Conservation (phyloP, 23 red algal species). For the Porphyridium purpureum region DNA sequence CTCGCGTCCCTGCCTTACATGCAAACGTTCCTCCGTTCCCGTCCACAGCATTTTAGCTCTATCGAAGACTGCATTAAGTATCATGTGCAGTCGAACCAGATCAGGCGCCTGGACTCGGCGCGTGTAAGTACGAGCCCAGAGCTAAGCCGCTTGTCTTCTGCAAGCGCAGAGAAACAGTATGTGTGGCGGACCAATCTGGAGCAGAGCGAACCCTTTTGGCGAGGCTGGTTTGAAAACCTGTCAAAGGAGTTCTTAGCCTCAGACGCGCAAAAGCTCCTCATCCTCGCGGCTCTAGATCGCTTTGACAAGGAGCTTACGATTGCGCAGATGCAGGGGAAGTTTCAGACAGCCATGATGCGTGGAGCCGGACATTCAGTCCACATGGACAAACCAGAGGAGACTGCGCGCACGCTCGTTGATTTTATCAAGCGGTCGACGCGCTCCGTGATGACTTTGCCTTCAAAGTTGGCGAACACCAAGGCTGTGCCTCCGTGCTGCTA, state of each 20-base stretch:
- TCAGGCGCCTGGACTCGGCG: slow-evolving; percentile 30
- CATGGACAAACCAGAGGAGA: slow-evolving; percentile 57
- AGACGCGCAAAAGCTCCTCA: slow-evolving; percentile 58
- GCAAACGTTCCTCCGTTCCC: slow-evolving; percentile 2
- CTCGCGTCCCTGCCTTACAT: slow-evolving; percentile 73
- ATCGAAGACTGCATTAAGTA: slow-evolving; percentile 32
- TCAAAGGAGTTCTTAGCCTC: slow-evolving; percentile 44
- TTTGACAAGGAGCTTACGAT: slow-evolving; percentile 84
- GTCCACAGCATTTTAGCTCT: slow-evolving; percentile 17
- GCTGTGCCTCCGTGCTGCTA: no score
- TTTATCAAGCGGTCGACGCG: no score
- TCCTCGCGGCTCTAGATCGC: slow-evolving; percentile 70
- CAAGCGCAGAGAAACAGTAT: no score
- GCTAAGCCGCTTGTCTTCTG: no score
- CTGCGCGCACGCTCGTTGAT: no score
- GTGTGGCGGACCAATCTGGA: slow-evolving; percentile 44
- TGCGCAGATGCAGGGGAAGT: slow-evolving; percentile 92
- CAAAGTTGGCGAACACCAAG: no score
- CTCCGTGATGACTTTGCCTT: no score
- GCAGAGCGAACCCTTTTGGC: slow-evolving; percentile 55
- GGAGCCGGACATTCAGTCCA: slow-evolving; percentile 65
- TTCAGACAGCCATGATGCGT: slow-evolving; percentile 57
- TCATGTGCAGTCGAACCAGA: slow-evolving; percentile 41
- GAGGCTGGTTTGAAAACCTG: slow-evolving; percentile 82
- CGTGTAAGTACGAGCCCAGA: slow-evolving; percentile 76